phyloP scores from a whole-genome alignment of 1,139 yeast species.

The Magnusiomyces ingens region DNA sequence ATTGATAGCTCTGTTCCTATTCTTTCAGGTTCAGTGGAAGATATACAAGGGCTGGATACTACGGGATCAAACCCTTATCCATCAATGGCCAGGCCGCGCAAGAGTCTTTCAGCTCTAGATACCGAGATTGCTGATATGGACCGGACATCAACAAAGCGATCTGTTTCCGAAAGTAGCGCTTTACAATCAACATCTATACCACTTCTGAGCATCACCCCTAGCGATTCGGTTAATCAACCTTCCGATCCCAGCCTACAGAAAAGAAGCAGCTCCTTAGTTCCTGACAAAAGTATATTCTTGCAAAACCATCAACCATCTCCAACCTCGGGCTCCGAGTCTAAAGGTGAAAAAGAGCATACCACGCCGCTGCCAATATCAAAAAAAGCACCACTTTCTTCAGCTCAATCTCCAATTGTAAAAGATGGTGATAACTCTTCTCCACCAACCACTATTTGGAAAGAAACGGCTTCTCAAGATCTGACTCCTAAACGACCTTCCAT shows the following conservation, averaged over 20 bases:
- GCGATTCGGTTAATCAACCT: no score
- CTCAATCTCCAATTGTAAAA: not conserved
- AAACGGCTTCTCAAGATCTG: not conserved
- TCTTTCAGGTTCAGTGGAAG: constrained; percentile 14
- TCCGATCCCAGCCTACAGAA: no score
- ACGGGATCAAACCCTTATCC: constrained; percentile 31
- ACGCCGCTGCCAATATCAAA: no score
- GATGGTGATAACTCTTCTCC: not conserved
- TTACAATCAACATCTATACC: not conserved
- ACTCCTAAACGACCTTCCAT: not conserved
- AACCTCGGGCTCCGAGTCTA: no score
- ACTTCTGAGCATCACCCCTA: not conserved
- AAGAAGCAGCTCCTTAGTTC: no score
- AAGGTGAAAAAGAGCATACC: no score
- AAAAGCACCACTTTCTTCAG: no score
- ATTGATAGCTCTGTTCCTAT: constrained; percentile 31
- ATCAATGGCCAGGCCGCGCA: constrained; percentile 24
- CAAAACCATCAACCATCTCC: no score
- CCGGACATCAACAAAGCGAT: not conserved
- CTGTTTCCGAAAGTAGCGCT: not conserved
- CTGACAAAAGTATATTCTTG: no score
- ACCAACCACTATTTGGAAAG: not conserved
- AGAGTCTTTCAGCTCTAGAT: constrained; percentile 12
- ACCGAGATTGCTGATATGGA: not conserved
- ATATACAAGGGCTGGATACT: constrained; percentile 13